A percentile compares a stretch with the other conserved stretches of the same genome.
Evolutionary conservation across 306 rosid genomes (phyloP).

Genomic region (Phaseolus lunatus): DNA sequence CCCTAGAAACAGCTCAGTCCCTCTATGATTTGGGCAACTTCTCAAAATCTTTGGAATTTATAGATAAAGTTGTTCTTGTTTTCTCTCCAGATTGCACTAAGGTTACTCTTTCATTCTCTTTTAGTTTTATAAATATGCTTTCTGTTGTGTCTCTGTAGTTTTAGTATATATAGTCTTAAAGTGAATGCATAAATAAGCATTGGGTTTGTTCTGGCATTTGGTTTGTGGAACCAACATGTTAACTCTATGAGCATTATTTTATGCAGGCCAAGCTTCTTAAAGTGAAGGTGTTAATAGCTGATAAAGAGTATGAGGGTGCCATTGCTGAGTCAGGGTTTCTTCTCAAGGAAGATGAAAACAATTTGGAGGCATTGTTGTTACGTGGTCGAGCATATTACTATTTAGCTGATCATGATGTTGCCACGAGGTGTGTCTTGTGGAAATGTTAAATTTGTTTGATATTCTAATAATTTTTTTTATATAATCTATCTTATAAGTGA

Average conservation of each 20-base stretch:
- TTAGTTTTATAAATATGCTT: conserved; percentile 1
- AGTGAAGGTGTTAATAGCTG: conserved; percentile 76
- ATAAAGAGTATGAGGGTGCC: conserved; percentile 78
- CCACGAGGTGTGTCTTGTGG: conserved; percentile 67
- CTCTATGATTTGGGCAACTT: conserved; percentile 67
- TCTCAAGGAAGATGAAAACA: conserved; percentile 91
- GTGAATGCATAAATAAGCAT: conserved; percentile 20
- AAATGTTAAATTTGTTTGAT: conserved; percentile 35
- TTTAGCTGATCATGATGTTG: conserved; percentile 98
- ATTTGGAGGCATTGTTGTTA: conserved; percentile 82
- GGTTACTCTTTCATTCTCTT: conserved; percentile 53
- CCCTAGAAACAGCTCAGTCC: conserved; percentile 79
- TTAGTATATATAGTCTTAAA: conserved; percentile 15
- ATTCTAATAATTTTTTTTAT: neutral
- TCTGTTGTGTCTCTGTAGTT: conserved; percentile 29
- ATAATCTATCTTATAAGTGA: conserved; percentile 15
- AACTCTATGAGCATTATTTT: conserved; percentile 43
- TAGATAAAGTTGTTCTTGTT: conserved; percentile 92
- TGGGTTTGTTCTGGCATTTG: conserved; percentile 28
- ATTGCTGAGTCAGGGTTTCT: conserved; percentile 80
- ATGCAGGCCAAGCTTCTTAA: conserved; percentile 87
- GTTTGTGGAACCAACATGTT: conserved; percentile 24
- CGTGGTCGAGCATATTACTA: conserved; percentile 98
- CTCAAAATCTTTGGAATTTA: conserved; percentile 83
- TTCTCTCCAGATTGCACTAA: conserved; percentile 91